Percentiles rank a stretch among this genome's conserved stretches.
Evolutionary conservation across 306 rosid genomes (phyloP).

Genomic region (Astragalus glycyphyllos): DNA sequence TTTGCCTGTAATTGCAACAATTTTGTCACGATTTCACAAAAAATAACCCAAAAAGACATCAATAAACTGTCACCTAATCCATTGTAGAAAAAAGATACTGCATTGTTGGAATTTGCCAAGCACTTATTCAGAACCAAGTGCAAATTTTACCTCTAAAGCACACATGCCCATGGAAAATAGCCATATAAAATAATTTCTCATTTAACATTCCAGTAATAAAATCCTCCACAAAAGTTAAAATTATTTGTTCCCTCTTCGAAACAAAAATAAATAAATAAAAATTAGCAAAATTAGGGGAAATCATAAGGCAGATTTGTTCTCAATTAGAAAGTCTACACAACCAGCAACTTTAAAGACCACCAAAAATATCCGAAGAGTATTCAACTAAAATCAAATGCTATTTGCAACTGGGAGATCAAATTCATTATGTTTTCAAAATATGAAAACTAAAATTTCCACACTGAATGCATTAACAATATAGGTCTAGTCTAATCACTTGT

Average conservation of each 20-base stretch:
- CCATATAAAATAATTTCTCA: conserved; percentile 1
- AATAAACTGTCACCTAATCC: conserved; percentile 30
- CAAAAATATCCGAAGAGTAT: neutral
- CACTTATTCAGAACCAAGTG: neutral
- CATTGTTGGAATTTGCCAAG: conserved; percentile 2
- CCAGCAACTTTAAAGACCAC: conserved; percentile 20
- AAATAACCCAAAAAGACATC: conserved; percentile 10
- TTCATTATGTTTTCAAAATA: conserved; percentile 4
- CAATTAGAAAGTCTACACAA: conserved; percentile 1
- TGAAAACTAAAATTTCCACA: conserved; percentile 28
- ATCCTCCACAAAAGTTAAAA: conserved; percentile 11
- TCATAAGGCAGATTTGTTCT: neutral
- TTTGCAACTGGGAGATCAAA: conserved; percentile 30
- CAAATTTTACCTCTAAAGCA: neutral
- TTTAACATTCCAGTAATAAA: neutral
- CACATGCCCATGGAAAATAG: neutral
- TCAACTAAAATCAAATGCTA: conserved; percentile 33
- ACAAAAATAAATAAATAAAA: neutral
- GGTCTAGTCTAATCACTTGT: neutral
- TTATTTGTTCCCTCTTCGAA: neutral
- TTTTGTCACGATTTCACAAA: conserved; percentile 40
- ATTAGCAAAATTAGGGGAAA: neutral
- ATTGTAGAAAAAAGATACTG: neutral
- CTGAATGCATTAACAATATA: conserved; percentile 18
- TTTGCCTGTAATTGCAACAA: conserved; percentile 68